Evolutionary conservation across 441 rosid species (phyloP).

Genomic region (Populus hybrid): DNA sequence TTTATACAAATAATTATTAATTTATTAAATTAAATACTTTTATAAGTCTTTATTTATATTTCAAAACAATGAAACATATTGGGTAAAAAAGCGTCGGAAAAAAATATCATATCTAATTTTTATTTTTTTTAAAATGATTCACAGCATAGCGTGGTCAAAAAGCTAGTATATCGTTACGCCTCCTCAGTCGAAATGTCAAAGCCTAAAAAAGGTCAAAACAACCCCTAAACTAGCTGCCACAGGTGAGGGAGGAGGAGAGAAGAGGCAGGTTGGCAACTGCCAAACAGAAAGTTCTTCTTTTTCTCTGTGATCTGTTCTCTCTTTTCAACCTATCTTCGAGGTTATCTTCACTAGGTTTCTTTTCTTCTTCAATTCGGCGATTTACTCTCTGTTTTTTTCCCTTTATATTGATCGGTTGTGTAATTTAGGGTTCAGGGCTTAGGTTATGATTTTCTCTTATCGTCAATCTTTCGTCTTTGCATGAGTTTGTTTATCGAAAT

Average conservation of each 20-base stretch:
- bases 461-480: background rate
- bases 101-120: too few species aligned
- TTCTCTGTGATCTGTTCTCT: background rate
- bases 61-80: too few species aligned
- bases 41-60: too few species aligned
- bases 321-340: background rate
- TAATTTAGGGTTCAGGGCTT: slow-evolving; percentile 2
- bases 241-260: background rate
- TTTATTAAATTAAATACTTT: too few species aligned
- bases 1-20: too few species aligned
- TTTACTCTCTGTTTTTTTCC: background rate
- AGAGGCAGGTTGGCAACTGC: background rate
- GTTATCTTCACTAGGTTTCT: background rate
- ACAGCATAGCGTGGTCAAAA: too few species aligned
- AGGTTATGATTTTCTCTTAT: background rate
- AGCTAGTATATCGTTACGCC: too few species aligned
- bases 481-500: background rate
- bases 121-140: too few species aligned
- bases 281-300: background rate
- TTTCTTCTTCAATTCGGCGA: background rate
- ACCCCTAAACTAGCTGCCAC: too few species aligned
- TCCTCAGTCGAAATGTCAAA: too few species aligned
- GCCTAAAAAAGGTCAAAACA: too few species aligned
- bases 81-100: too few species aligned
- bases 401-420: background rate